Base-by-base conservation (phyloP, 1,139 yeast genomes). In the Debaryomyces sp. region DNA sequence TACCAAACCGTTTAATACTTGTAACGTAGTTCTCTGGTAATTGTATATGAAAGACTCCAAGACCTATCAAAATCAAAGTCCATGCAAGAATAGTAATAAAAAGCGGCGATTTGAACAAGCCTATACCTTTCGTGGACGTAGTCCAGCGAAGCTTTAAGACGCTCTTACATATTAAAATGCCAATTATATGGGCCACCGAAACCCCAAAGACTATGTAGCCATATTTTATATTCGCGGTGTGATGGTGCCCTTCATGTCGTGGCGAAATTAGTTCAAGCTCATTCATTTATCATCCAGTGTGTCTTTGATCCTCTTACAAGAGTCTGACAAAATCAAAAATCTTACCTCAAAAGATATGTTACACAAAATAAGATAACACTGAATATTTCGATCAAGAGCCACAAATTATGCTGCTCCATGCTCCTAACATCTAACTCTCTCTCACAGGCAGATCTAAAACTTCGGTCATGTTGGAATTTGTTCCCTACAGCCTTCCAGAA, bases 131-230 rank as follows among this genome's bases (percentile, higher is more conserved):
- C 30, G 13, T 15, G 24, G 45, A 12, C 26, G 23, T 33, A 40
- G 45, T 12, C 52, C 45, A 33, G 38, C 27, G n/a, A 30, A 32
- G 5, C 44, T 29, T 6, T 54, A 15, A 32, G 15, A 37, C 10
- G 2, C 39, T 51, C 38, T 55, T 58, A 34, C 59, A 53, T 6
- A 54, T 32, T 10, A 50, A 52, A 2, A 63, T 48, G 33, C 51
- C 47, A 29, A 61, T 43, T 1, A 66, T 52, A 47, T 73, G 74
- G 1, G 69, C 43, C 1, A 70, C 36, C 3, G 81, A 67, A 1
- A 76, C 37, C 2, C 64, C 60, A 6, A 82, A 59, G 1, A 78
- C 55, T 5, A 71, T 54, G 56, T 79, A 78, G 1, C 87, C 87
- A 54, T 75, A 81, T 50, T 73, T 72, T 50, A 80, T 55, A 55